Evolutionary conservation across 192 early-diverging fungal genomes (phyloP).

Genomic region (Phlyctochytrium planicorne): DNA sequence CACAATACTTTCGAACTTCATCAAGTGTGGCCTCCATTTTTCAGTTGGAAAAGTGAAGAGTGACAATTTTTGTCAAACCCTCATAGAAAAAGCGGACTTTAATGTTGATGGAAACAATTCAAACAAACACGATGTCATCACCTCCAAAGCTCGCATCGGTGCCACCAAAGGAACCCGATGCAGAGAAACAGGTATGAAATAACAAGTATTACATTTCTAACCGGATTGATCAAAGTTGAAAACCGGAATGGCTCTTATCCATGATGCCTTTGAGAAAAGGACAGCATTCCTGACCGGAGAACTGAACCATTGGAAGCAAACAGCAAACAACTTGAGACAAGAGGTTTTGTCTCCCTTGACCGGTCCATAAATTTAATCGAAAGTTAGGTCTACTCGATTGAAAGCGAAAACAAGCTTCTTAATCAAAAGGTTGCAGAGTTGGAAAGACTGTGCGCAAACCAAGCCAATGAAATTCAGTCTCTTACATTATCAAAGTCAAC

Average conservation of each 20-base stretch:
- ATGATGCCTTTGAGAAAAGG: conserved; percentile 33
- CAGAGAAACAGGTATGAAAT: no score
- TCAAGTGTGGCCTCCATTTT: conserved; percentile 22
- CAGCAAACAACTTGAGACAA: conserved; percentile 22
- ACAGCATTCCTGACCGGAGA: conserved; percentile 21
- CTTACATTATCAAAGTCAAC: conserved; percentile 19
- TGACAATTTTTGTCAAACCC: no score
- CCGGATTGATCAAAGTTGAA: conserved; percentile 19
- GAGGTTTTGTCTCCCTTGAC: background rate
- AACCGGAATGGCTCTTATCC: conserved; percentile 27
- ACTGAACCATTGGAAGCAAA: conserved; percentile 27
- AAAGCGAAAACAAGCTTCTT: conserved; percentile 19
- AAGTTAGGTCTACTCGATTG: conserved; percentile 29
- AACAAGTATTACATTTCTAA: background rate
- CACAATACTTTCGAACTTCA: conserved; percentile 26
- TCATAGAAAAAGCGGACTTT: no score
- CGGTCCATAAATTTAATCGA: background rate
- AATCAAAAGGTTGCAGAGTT: conserved; percentile 20
- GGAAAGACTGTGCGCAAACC: conserved; percentile 21
- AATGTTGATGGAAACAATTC: no score
- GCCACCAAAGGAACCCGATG: no score
- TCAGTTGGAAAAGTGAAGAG: no score
- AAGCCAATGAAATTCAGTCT: conserved; percentile 29
- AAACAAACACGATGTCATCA: no score
- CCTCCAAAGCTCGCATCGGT: no score